phyloP scores from a whole-genome alignment of 768 basidiomycete species.

The Megacollybia marginata region DNA sequence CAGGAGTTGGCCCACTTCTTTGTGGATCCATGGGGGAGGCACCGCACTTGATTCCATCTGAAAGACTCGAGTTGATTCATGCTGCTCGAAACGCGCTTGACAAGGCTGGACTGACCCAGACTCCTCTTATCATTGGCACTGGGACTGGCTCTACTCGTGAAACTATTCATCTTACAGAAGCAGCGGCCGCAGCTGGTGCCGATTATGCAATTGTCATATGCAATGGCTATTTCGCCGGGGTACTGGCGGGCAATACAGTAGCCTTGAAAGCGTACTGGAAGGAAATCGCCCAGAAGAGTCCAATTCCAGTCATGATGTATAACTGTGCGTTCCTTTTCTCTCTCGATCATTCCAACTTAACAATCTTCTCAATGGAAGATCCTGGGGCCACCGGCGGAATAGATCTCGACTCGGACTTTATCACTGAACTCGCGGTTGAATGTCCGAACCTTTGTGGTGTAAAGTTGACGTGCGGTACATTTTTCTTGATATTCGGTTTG shows the following conservation, averaged over 20 bases:
- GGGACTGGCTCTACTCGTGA: slow-evolving; percentile 80
- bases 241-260: slow-evolving; percentile 45
- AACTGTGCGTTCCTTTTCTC: slow-evolving; percentile 51
- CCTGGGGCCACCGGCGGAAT: slow-evolving; percentile 86
- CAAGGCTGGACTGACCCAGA: slow-evolving; percentile 41
- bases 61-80: slow-evolving; percentile 58
- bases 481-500: slow-evolving; percentile 4
- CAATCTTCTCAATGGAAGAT: slow-evolving; percentile 32
- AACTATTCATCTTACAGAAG: slow-evolving; percentile 64
- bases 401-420: slow-evolving; percentile 84
- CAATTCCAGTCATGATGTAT: slow-evolving; percentile 84
- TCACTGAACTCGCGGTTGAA: slow-evolving; percentile 69
- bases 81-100: slow-evolving; percentile 70
- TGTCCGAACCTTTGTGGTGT: slow-evolving; percentile 78
- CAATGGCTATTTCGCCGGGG: slow-evolving; percentile 83
- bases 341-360: slow-evolving; percentile 7
- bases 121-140: slow-evolving; percentile 78
- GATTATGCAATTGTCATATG: slow-evolving; percentile 83
- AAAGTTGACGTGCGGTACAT: slow-evolving; percentile 71
- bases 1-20: slow-evolving; percentile 66
- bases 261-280: slow-evolving; percentile 77
- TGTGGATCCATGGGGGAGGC: slow-evolving; percentile 87
- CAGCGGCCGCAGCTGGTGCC: slow-evolving; percentile 80
- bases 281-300: slow-evolving; percentile 72
- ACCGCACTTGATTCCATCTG: slow-evolving; percentile 59